Conservation (phyloP, 495 filamentous ascomycete species). For the Penicillium odoratum region DNA sequence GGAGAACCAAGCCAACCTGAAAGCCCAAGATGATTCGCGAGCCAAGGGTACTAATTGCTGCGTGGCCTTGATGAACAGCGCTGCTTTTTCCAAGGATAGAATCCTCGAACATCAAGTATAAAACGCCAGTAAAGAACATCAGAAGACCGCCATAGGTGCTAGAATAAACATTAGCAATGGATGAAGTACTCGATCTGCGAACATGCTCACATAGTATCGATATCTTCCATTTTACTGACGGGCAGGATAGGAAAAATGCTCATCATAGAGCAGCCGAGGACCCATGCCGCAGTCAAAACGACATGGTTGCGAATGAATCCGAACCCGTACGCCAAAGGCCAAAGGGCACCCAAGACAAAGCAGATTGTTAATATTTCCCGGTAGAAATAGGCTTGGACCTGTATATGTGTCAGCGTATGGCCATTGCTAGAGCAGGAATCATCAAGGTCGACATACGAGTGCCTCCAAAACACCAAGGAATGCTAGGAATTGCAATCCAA, state of each 20-base stretch:
- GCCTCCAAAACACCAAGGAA: slow-evolving; percentile 79
- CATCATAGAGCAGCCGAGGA: slow-evolving; percentile 75
- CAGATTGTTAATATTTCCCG: slow-evolving; percentile 83
- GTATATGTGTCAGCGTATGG: slow-evolving; percentile 10
- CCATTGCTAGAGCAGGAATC: not conserved
- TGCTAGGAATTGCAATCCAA: slow-evolving; percentile 57
- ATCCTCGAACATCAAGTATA: slow-evolving; percentile 84
- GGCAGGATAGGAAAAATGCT: slow-evolving; percentile 88
- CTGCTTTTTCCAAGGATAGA: slow-evolving; percentile 48
- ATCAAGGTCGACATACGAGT: slow-evolving; percentile 58
- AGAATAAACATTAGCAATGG: slow-evolving; percentile 26
- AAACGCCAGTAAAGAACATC: slow-evolving; percentile 74
- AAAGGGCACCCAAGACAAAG: slow-evolving; percentile 72
- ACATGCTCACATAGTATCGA: slow-evolving; percentile 69
- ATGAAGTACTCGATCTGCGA: not conserved
- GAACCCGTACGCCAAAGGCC: slow-evolving; percentile 74
- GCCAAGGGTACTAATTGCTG: slow-evolving; percentile 40
- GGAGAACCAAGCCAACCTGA: slow-evolving; percentile 77
- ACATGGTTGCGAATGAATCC: slow-evolving; percentile 67
- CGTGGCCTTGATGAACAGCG: slow-evolving; percentile 20
- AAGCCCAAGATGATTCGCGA: slow-evolving; percentile 56
- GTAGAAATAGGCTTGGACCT: slow-evolving; percentile 85
- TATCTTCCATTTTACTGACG: slow-evolving; percentile 78
- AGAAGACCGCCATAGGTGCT: slow-evolving; percentile 75
- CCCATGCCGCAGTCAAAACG: slow-evolving; percentile 70